These are phyloP conservation scores for Corynascus novoguineensis DNA, from an alignment of 495 filamentous ascomycete species.

Conservation along the genomic window DNA sequence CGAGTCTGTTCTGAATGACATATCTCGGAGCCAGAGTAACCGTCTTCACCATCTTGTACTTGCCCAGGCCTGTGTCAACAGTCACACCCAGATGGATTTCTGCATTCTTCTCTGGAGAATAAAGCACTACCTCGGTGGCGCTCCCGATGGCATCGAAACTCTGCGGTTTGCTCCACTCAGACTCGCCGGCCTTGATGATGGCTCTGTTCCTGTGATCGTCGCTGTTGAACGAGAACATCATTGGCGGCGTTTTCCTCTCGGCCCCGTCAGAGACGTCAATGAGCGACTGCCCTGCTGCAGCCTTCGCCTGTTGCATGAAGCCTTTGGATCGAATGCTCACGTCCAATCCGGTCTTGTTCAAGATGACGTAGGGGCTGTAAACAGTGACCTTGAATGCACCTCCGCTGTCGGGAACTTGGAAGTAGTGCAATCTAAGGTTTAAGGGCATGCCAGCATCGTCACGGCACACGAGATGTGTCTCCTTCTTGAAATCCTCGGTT, in stretches of 20 bases:
- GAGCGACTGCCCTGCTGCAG: slow-evolving; percentile 67
- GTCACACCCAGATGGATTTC: slow-evolving; percentile 89
- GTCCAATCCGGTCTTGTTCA: slow-evolving; percentile 90
- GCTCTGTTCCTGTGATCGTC: slow-evolving; percentile 88
- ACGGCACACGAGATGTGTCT: slow-evolving; percentile 71
- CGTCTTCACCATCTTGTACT: slow-evolving; percentile 94
- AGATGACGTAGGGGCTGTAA: slow-evolving; percentile 85
- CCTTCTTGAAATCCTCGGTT: slow-evolving; percentile 82
- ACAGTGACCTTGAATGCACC: slow-evolving; percentile 94
- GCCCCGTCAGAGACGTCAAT: slow-evolving; percentile 31
- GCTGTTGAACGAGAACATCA: slow-evolving; percentile 89
- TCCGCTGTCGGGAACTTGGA: slow-evolving; percentile 84
- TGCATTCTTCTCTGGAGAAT: slow-evolving; percentile 59
- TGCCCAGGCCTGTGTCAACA: slow-evolving; percentile 85
- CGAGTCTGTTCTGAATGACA: slow-evolving; percentile 86
- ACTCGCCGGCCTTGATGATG: slow-evolving; percentile 78
- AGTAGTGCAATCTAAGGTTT: slow-evolving; percentile 84
- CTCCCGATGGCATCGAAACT: slow-evolving; percentile 98
- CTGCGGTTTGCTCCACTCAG: slow-evolving; percentile 92
- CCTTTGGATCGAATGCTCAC: slow-evolving; percentile 86
- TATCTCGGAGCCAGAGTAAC: slow-evolving; percentile 92
- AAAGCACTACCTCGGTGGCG: slow-evolving; percentile 75
- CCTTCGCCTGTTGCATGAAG: slow-evolving; percentile 73
- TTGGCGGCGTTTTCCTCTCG: slow-evolving; percentile 66
- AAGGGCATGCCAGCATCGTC: slow-evolving; percentile 75